Conservation (phyloP, 2,329 filamentous ascomycete species). For the Thelonectria olida region DNA sequence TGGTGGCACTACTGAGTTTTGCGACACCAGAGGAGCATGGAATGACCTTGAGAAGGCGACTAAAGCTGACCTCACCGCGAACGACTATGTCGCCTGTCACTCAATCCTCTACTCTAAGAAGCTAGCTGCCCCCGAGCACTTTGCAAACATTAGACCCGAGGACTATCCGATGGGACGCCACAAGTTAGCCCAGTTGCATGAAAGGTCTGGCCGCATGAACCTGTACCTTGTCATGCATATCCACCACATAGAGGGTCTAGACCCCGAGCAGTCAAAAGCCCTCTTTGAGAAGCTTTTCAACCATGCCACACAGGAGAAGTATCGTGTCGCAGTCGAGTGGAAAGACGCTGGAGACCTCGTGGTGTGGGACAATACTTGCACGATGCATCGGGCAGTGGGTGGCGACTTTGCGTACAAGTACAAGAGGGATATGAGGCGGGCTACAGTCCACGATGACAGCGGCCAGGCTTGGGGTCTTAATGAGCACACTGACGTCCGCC, state of each 20-base stretch:
- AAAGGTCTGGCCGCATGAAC: neutral
- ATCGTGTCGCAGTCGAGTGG: slow-evolving; percentile 58
- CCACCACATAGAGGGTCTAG: neutral
- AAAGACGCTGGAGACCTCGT: slow-evolving; percentile 58
- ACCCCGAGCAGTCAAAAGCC: neutral
- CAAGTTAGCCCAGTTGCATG: neutral
- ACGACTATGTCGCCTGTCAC: slow-evolving; percentile 58
- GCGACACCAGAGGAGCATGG: neutral
- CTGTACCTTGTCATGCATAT: neutral
- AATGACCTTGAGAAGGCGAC: neutral
- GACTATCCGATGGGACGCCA: slow-evolving; percentile 1
- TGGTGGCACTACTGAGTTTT: neutral
- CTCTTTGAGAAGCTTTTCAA: slow-evolving; percentile 48
- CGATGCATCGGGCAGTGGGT: slow-evolving; percentile 62
- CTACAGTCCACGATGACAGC: slow-evolving; percentile 61
- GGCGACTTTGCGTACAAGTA: slow-evolving; percentile 59
- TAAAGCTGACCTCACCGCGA: slow-evolving; percentile 48
- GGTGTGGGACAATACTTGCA: slow-evolving; percentile 67
- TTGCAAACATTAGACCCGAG: slow-evolving; percentile 54
- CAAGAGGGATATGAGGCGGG: slow-evolving; percentile 62
- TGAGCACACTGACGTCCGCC: slow-evolving; percentile 9
- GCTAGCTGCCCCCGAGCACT: slow-evolving; percentile 58
- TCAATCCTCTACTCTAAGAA: slow-evolving; percentile 63
- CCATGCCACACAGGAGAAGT: slow-evolving; percentile 59
- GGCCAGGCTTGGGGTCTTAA: slow-evolving; percentile 51